Base-by-base conservation (phyloP, 106 monocot species). In the Vanilla planifolia region DNA sequence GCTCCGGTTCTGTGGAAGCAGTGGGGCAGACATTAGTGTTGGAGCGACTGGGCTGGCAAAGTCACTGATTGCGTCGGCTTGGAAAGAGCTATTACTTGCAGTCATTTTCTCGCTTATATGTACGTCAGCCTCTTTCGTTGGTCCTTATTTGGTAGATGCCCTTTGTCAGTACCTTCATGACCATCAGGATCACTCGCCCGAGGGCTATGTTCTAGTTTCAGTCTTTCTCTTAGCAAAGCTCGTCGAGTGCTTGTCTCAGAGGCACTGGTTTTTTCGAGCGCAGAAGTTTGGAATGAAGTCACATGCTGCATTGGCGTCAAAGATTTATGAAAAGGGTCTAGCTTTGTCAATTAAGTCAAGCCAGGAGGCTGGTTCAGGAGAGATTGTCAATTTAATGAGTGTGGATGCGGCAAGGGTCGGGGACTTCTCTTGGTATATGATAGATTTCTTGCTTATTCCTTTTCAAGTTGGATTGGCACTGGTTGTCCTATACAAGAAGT, bases 311-410 rank as follows among this genome's bases (percentile, higher is more conserved):
- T 76, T 98, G 25, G 79, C 88, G 5, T 56, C 79, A 2, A 70
- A 76, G 16, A 84, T 98, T 9, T 98, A 98, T 60, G 67, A 80
- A 28, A 98, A 98, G 76, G 79, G 84, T 5, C 79, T 98, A 5
- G 58, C 73, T 25, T 60, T 98, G 5, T 90, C 91, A 1, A 77
- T 71, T 77, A 36, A 25, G 9, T 71, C 95, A 0, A 75, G 80
- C 63, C 86, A 87, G 67, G 76, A 78, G 2, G 73, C 67, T n/a
- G 79, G 81, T 0, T 84, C 71, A 10, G 87, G 91, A 28, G 96
- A 98, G 67, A 79, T 91, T 29, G 77, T 98, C 35, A 98, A 98
- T 48, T 55, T 91, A 8, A 82, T 98, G 75, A 87, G 76, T 27
- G 91, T 98, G 1, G 96, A 98, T 46, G 91, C 80, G 0, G 80